Evolutionary conservation across 1,284 basidiomycete species (phyloP), one percentile per base, ranked within the genome.

Genomic region (Coniferiporia sulphurascens): DNA sequence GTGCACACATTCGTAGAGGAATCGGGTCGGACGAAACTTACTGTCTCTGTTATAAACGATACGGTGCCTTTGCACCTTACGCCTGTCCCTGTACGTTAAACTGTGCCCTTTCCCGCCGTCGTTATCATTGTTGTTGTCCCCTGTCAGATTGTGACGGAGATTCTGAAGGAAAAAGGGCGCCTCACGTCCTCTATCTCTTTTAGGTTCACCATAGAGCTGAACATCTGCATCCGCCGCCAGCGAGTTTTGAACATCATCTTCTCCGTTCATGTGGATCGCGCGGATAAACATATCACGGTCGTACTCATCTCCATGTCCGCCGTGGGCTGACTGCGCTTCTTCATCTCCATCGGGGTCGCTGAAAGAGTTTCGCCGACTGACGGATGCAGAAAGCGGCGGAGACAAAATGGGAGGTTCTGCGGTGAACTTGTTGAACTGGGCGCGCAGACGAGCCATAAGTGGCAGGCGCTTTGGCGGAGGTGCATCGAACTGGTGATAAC

Each of bases 31-130:
- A 48, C 21, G 19, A 46, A 5, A 46, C 59, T 60, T 32, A 60
- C 59, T 56, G 38, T 60, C 59, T n/a, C 35, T n/a, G 48, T 60
- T 51, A 34, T 60, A 52, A 6, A 60, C 19, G 17, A 60, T 60
- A 17, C 44, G 38, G 35, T 60, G 59, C 45, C 52, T 60, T 15
- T 32, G 22, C 19, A 35, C 48, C 49, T 60, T 60, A 13, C 59
- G 48, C 17, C 59, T 49, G 22, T 60, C 21, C 36, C 35, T 56
- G 35, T 60, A 60, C 27, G 54, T 48, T 19, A 55, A 19, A 12
- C 6, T 53, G 27, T 27, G 32, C 44, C 9, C 27, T 7, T 45
- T 19, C 15, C 22, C 22, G 3, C 15, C 15, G 9, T 41, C 38
- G 10, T 45, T 27, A 13, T 4, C 53, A n/a, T 55, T 17, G 2